Evolutionary conservation across 2,329 filamentous ascomycete species (phyloP).

Genomic region (Verticillium tricorpus): DNA sequence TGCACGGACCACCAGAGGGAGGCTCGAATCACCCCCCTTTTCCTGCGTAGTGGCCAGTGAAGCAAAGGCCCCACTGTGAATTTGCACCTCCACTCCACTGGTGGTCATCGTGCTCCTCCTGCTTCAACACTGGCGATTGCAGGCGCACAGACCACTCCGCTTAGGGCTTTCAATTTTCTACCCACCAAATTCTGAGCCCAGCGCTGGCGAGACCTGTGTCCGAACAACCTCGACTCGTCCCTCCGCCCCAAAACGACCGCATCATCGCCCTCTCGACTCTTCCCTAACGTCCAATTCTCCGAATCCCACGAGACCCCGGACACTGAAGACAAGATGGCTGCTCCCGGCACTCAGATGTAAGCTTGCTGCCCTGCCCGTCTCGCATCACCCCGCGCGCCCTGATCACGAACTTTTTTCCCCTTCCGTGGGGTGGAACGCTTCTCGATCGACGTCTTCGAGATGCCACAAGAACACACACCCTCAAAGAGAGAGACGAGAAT

Average conservation of each 20-base stretch:
- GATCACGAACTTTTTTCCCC: neutral
- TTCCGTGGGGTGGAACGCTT: neutral
- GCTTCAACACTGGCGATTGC: neutral
- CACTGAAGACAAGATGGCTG: conserved; percentile 51
- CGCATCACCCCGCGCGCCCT: neutral
- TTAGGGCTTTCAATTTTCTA: conserved; percentile 7
- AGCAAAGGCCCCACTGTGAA: too few species aligned
- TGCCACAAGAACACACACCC: neutral
- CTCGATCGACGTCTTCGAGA: neutral
- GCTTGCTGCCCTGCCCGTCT: conserved; percentile 22
- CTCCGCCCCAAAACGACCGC: conserved; percentile 21
- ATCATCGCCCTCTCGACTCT: conserved; percentile 31
- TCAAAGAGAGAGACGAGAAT: too few species aligned
- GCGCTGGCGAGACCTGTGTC: neutral
- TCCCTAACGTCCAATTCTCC: conserved; percentile 23
- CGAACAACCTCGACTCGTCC: conserved; percentile 11
- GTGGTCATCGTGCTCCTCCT: neutral
- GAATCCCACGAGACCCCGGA: conserved; percentile 8
- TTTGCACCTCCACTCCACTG: neutral
- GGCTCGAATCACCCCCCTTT: too few species aligned
- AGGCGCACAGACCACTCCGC: conserved; percentile 7
- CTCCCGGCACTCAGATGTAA: conserved; percentile 60
- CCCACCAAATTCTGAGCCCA: conserved; percentile 4
- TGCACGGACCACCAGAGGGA: neutral
- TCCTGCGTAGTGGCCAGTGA: too few species aligned